These are phyloP conservation scores for Aureobasidium subglaciale DNA, from an alignment of 2,329 filamentous ascomycete species.

Conservation along the genomic window DNA sequence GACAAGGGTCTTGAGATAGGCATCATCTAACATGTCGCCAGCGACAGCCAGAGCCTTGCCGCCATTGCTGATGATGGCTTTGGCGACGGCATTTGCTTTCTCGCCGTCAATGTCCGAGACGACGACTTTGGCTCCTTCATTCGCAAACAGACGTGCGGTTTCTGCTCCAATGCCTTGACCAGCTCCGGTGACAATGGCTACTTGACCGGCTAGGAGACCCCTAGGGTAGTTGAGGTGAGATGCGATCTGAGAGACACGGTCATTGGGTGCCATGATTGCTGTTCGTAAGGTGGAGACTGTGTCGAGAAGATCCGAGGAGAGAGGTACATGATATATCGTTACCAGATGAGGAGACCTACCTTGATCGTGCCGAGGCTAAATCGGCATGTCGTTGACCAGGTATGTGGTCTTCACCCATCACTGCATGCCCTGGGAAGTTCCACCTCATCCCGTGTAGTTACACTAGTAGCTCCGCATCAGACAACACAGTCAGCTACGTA, in stretches of 20 bases:
- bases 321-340: not conserved
- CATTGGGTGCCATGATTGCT: constrained; percentile 14
- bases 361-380: constrained; percentile 1
- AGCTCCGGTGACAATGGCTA: constrained; percentile 80
- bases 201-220: constrained; percentile 70
- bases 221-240: constrained; percentile 74
- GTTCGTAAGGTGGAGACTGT: not conserved
- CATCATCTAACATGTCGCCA: constrained; percentile 67
- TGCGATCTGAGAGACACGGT: constrained; percentile 58
- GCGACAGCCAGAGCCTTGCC: constrained; percentile 65
- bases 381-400: not conserved
- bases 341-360: constrained; percentile 3
- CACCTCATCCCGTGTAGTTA: no score
- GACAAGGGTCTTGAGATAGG: constrained; percentile 66
- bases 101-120: constrained; percentile 72
- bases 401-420: not conserved
- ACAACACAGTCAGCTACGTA: not conserved
- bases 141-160: constrained; percentile 72
- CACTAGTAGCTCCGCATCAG: no score
- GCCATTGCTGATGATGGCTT: constrained; percentile 60
- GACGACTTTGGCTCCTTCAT: constrained; percentile 79
- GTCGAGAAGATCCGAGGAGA: not conserved
- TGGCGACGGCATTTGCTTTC: constrained; percentile 62
- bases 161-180: constrained; percentile 87
- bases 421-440: no score